Evolutionary conservation across 805 yeast genomes (phyloP).

Genomic region (Starmerella powellii): DNA sequence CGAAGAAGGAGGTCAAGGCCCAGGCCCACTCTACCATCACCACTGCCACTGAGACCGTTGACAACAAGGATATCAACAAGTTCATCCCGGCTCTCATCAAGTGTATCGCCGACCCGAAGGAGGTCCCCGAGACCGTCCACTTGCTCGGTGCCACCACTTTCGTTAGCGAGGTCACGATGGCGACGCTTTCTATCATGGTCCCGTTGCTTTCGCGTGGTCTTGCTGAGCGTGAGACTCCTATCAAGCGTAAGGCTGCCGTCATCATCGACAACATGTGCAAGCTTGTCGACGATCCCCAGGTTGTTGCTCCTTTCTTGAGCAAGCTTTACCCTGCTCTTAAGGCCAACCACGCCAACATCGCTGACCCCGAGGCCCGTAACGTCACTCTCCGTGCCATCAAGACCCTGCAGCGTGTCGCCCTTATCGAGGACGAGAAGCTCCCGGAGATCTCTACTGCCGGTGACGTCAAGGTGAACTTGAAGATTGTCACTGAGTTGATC

Average conservation of each 20-base stretch:
- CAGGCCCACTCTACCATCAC: slow-evolving; percentile 94
- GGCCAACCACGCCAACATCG: slow-evolving; percentile 88
- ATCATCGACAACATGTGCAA: slow-evolving; percentile 99
- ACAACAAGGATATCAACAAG: slow-evolving; percentile 99
- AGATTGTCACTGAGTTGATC: slow-evolving; percentile 63
- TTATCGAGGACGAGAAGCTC: slow-evolving; percentile 75
- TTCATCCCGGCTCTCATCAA: slow-evolving; percentile 95
- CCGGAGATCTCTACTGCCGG: slow-evolving; percentile 99
- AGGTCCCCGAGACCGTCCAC: slow-evolving; percentile 98
- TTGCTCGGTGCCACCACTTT: slow-evolving; percentile 98
- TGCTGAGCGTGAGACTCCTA: slow-evolving; percentile 98
- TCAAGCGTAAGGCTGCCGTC: slow-evolving; percentile 99
- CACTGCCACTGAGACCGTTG: slow-evolving; percentile 93
- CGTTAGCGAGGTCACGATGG: slow-evolving; percentile 98
- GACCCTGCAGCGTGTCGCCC: slow-evolving; percentile 99
- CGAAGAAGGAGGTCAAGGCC: slow-evolving; percentile 93
- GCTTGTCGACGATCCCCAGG: slow-evolving; percentile 99
- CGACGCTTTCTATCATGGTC: slow-evolving; percentile 98
- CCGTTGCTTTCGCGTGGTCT: slow-evolving; percentile 98
- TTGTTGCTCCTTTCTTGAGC: slow-evolving; percentile 97
- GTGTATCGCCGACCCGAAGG: slow-evolving; percentile 93
- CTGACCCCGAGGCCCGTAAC: slow-evolving; percentile 99
- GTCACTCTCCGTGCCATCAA: slow-evolving; percentile 93
- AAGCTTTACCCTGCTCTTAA: slow-evolving; percentile 92
- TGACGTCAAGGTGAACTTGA: slow-evolving; percentile 80